Conservation (phyloP, 73 alveolate species). For the Paraurostyla sp. region DNA sequence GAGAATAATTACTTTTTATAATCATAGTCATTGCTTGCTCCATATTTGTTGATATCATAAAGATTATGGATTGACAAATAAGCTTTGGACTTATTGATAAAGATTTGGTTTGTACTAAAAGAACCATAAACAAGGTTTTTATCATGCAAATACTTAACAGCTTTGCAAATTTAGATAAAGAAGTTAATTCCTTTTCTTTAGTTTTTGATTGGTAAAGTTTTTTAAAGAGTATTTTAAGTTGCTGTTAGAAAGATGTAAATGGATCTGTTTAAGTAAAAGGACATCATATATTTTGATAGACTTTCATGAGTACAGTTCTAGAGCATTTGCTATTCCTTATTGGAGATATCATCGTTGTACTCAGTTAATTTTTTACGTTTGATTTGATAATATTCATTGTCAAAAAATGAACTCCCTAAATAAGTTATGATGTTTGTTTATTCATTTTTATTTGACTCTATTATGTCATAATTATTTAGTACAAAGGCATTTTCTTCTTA, state of each 20-base stretch:
- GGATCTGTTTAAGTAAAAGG: slow-evolving; percentile 3
- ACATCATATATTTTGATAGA: slow-evolving; percentile 30
- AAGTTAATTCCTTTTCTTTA: background rate
- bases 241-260: slow-evolving; percentile 32
- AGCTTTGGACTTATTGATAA: slow-evolving; percentile 31
- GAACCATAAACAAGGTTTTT: slow-evolving; percentile 38
- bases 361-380: background rate
- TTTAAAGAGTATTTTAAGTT: background rate
- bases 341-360: slow-evolving; percentile 5
- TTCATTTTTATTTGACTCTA: background rate
- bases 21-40: background rate
- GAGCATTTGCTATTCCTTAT: slow-evolving; percentile 11
- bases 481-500: slow-evolving; percentile 50
- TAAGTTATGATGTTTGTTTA: background rate
- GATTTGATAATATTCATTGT: slow-evolving; percentile 14
- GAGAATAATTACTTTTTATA: background rate
- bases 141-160: slow-evolving; percentile 21
- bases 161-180: slow-evolving; percentile 39
- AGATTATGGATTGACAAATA: background rate
- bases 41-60: slow-evolving; percentile 18
- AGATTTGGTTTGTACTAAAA: background rate
- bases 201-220: slow-evolving; percentile 22
- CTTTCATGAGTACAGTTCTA: slow-evolving; percentile 3
- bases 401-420: slow-evolving; percentile 39
- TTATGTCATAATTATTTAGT: slow-evolving; percentile 17